These are phyloP conservation scores for Vigna hirtella DNA, from an alignment of 306 rosid genomes.

Conservation along the genomic window DNA sequence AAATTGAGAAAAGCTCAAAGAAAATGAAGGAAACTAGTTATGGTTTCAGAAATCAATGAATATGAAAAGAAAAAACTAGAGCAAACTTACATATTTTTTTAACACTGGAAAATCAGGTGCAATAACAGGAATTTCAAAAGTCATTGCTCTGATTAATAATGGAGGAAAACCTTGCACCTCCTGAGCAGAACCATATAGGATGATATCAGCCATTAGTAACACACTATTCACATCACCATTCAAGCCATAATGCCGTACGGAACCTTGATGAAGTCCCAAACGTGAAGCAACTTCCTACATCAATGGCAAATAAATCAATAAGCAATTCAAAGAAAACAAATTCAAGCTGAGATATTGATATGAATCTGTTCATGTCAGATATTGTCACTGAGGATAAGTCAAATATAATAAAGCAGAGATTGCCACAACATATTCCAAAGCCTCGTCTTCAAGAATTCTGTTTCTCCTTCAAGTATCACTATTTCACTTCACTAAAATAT, in stretches of 20 bases:
- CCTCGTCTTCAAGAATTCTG: slow-evolving; percentile 36
- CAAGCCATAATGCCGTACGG: slow-evolving; percentile 80
- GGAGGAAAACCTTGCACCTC: slow-evolving; percentile 93
- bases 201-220: slow-evolving; percentile 88
- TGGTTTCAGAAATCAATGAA: slow-evolving; percentile 41
- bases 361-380: too few relatives aligned
- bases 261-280: slow-evolving; percentile 81
- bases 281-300: slow-evolving; percentile 85
- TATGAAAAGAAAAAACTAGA: slow-evolving; percentile 41
- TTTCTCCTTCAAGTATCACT: slow-evolving; percentile 1
- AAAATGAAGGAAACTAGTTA: slow-evolving; percentile 36
- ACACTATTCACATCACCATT: slow-evolving; percentile 77
- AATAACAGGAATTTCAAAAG: slow-evolving; percentile 83
- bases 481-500: background rate
- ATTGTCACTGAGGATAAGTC: slow-evolving; percentile 23
- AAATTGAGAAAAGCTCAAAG: slow-evolving; percentile 41
- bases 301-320: slow-evolving; percentile 53
- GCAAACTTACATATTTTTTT: slow-evolving; percentile 76
- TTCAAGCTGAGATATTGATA: slow-evolving; percentile 15
- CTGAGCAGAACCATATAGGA: slow-evolving; percentile 92
- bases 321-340: slow-evolving; percentile 29
- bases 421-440: slow-evolving; percentile 8
- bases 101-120: slow-evolving; percentile 84
- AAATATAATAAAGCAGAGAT: slow-evolving; percentile 32
- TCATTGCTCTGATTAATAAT: slow-evolving; percentile 84